Evolutionary conservation across 441 rosid species (phyloP).

Genomic region (Codiaeum variegatum): DNA sequence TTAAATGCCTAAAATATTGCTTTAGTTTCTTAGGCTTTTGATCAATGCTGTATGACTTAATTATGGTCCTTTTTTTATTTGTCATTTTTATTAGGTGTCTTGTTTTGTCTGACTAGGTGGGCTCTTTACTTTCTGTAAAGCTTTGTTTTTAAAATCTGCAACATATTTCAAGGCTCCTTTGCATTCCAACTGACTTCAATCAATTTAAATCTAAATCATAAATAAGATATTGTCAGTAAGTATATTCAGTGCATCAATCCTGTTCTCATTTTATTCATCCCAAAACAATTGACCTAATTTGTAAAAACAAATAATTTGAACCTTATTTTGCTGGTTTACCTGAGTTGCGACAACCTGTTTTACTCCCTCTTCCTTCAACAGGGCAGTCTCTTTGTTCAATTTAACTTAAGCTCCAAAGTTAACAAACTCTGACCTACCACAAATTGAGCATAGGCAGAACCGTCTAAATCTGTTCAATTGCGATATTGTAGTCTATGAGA

Average conservation of each 20-base stretch:
- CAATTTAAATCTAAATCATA: no score
- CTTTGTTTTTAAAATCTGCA: neutral
- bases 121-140: neutral
- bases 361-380: neutral
- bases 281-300: neutral
- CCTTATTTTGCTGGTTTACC: neutral
- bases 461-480: neutral
- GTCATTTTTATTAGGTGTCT: neutral
- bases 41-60: neutral
- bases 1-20: neutral
- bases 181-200: neutral
- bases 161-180: neutral
- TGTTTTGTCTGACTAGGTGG: neutral
- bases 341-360: neutral
- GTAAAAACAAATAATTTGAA: neutral
- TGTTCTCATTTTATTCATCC: neutral
- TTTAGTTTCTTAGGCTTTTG: neutral
- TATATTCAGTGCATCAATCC: no score
- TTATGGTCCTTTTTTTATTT: neutral
- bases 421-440: neutral
- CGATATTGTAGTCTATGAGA: neutral
- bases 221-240: no score
- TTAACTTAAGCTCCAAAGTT: neutral
- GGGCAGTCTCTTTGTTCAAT: neutral
- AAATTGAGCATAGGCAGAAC: neutral